Percentiles rank a stretch among this genome's conserved stretches.
Evolutionary conservation across 768 basidiomycete species (phyloP).

Genomic region (Ephemerocybe angulata): DNA sequence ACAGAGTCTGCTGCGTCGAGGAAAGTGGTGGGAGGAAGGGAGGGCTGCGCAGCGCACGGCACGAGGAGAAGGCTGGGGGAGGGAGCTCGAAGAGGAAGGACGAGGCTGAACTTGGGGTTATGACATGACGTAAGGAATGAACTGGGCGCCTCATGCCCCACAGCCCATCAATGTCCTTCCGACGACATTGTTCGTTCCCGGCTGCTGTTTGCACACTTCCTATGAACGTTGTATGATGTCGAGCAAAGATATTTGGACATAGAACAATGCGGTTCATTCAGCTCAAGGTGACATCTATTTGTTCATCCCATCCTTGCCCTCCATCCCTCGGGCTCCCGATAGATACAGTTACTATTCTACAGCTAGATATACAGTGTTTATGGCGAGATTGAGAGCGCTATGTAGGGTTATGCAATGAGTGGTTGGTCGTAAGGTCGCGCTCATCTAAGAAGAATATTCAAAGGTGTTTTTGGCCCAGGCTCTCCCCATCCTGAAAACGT

Average conservation of each 20-base stretch:
- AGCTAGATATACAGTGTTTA: constrained; percentile 4
- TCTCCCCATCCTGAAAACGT: background rate
- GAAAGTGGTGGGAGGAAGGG: background rate
- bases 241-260: no score
- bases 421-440: background rate
- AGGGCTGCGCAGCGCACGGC: background rate
- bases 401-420: background rate
- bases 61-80: no score
- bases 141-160: background rate
- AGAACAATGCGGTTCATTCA: background rate
- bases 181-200: background rate
- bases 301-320: background rate
- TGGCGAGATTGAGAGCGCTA: background rate
- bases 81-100: background rate
- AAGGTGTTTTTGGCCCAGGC: background rate
- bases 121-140: background rate
- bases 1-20: background rate
- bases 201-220: background rate
- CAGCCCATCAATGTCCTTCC: background rate
- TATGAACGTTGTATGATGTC: background rate
- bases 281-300: background rate
- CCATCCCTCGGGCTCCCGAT: background rate
- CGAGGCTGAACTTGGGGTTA: background rate
- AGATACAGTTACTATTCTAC: background rate
- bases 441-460: background rate